A percentile compares a stretch with the other conserved stretches of the same genome.
Conservation (phyloP, 768 basidiomycete genomes). For the Pluteus cervinus region DNA sequence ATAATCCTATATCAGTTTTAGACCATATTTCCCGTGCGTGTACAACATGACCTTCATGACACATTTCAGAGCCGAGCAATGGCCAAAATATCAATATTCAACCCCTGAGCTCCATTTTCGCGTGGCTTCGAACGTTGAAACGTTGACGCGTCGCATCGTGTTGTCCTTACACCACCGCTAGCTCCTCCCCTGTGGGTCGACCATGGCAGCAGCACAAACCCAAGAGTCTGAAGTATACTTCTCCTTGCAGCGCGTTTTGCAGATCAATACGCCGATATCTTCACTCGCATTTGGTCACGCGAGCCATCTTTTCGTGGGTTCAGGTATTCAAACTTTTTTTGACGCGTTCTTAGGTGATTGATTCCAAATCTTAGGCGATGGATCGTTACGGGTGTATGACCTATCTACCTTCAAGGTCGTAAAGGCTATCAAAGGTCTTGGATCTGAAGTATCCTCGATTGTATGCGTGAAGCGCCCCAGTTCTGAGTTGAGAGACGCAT, state of each 20-base stretch:
- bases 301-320: conserved; percentile 51
- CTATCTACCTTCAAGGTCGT: conserved; percentile 52
- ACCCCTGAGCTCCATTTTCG: too few species aligned
- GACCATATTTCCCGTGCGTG: too few species aligned
- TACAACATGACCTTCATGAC: too few species aligned
- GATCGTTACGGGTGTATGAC: conserved; percentile 61
- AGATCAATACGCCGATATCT: conserved; percentile 46
- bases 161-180: too few species aligned
- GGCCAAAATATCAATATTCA: too few species aligned
- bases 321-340: conserved; percentile 32
- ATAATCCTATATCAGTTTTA: conserved; percentile 20
- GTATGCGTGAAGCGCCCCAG: conserved; percentile 35
- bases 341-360: not conserved
- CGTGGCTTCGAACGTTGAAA: too few species aligned
- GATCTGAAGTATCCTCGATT: conserved; percentile 59
- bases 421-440: conserved; percentile 56
- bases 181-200: too few species aligned
- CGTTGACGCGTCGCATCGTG: too few species aligned
- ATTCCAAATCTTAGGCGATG: conserved; percentile 46
- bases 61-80: too few species aligned
- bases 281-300: conserved; percentile 44
- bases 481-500: conserved; percentile 41
- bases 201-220: too few species aligned
- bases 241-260: conserved; percentile 20
- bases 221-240: too few species aligned